Evolutionary conservation across 495 filamentous ascomycete species (phyloP), one percentile per base, ranked within the genome.

Genomic region (Collariella sp.): DNA sequence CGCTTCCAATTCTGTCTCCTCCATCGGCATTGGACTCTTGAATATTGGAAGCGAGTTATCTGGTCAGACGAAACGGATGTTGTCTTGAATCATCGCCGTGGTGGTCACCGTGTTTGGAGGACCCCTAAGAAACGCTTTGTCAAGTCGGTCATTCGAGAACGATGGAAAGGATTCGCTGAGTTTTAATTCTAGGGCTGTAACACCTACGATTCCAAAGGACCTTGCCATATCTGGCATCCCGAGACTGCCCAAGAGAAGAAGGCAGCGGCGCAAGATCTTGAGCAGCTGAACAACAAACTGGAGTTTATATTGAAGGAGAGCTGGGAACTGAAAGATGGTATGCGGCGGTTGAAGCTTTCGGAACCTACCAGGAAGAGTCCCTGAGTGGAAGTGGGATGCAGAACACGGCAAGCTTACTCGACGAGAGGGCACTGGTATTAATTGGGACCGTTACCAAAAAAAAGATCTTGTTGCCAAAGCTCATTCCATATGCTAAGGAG

Each of bases 401-500:
- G 36, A 58, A 40, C 62, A 45, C 24, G 49, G 61, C 3, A 67
- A 64, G 55, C 61, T 69, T 29, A 39, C 18, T 26, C 39, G 54
- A 24, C 31, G 48, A 20, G 46, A 45, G 16, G 47, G 43, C 29
- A 46, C 45, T 34, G 53, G 60, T 18, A 59, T 66, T 39, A 45
- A 66, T 29, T 66, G 34, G 57, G 59, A 58, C 33, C 23, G 50
- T 26, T 62, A 64, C 48, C 20, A 61, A 15, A 56, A 59, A n/a
- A 50, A 7, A 41, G 16, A 62, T 68, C 50, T 34, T 68, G 16
- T 12, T 65, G 9, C 41, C 50, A 12, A 71, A 70, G 56, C 52
- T 70, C 2, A 52, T 71, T 55, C 65, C 63, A 34, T 70, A 68
- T 57, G 56, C 62, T 10, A 53, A 61, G 52, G 51, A 63, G 57